Percentiles rank a stretch among this genome's conserved stretches.
Evolutionary conservation across 2,329 filamentous ascomycete species (phyloP).

Genomic region (Chalara sp.): DNA sequence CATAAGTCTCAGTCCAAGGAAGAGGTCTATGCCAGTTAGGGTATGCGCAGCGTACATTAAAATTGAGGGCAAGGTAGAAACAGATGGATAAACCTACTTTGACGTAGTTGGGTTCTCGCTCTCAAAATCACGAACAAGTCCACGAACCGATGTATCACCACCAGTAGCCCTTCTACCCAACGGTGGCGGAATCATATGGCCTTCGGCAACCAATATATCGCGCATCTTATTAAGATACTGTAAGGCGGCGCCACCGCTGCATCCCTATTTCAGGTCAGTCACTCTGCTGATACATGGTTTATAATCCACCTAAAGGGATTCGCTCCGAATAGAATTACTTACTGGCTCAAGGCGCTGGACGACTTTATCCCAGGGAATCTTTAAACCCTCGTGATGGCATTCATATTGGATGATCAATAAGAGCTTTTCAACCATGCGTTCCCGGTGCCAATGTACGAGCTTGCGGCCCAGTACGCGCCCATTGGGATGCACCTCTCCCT

Average conservation of each 20-base stretch:
- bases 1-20: conserved; percentile 15
- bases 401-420: conserved; percentile 37
- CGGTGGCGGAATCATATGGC: conserved; percentile 24
- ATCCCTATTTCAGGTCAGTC: conserved; percentile 8
- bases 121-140: conserved; percentile 18
- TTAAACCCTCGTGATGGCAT: conserved; percentile 12
- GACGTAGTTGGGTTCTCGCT: not conserved
- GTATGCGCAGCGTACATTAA: too few species aligned
- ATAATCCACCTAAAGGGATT: not conserved
- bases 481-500: too few species aligned
- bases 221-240: conserved; percentile 22
- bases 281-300: not conserved
- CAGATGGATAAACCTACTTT: not conserved
- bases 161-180: conserved; percentile 11
- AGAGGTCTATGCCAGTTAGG: too few species aligned
- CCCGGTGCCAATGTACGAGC: conserved; percentile 38
- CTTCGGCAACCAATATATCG: conserved; percentile 18
- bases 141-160: conserved; percentile 13
- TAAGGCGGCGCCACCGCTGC: conserved; percentile 12
- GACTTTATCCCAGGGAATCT: conserved; percentile 20
- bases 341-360: conserved; percentile 19
- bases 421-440: conserved; percentile 40
- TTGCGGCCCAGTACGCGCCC: conserved; percentile 25
- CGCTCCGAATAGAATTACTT: not conserved
- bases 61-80: too few species aligned